Percentiles rank a stretch among this genome's conserved stretches.
These are phyloP conservation scores for Graphilbum fragrans DNA, from an alignment of 2,329 filamentous ascomycete genomes.

Conservation along the genomic window DNA sequence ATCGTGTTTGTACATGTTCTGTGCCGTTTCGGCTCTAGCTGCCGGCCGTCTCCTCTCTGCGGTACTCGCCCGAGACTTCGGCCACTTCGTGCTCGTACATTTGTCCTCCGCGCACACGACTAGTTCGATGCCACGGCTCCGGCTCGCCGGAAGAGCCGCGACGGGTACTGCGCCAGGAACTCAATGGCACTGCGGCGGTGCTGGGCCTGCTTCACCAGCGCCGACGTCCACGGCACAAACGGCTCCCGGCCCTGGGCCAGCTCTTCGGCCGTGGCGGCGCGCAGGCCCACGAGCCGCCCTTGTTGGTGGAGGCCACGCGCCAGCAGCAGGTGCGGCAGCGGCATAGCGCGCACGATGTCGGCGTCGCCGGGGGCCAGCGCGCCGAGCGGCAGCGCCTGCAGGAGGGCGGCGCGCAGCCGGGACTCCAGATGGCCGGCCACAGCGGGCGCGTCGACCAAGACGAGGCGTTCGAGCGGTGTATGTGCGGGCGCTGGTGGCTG, in stretches of 20 bases:
- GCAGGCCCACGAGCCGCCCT: not conserved
- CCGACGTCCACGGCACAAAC: not conserved
- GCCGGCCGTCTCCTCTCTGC: too few species aligned
- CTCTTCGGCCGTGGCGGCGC: not conserved
- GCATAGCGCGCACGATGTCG: not conserved
- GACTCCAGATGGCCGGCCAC: conserved; percentile 4
- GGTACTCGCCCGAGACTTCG: too few species aligned
- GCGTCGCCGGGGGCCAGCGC: not conserved
- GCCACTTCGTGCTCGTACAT: too few species aligned
- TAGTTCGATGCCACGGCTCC: not conserved
- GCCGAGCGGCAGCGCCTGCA: conserved; percentile 1
- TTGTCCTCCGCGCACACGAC: too few species aligned
- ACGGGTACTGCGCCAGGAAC: not conserved
- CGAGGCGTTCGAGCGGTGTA: conserved; percentile 3
- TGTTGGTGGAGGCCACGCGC: not conserved
- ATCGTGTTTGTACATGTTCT: too few species aligned
- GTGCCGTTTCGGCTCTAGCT: too few species aligned
- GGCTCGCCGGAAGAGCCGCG: not conserved
- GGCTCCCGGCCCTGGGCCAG: not conserved
- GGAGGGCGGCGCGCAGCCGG: conserved; percentile 4
- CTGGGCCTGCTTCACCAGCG: not conserved
- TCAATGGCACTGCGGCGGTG: not conserved
- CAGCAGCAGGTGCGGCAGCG: not conserved
- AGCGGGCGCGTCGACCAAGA: conserved; percentile 5
- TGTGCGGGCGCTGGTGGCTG: not conserved